Percentiles rank a stretch among this genome's conserved stretches.
phyloP scores from a whole-genome alignment of 129 eudicot species.

The Dittrichia graveolens region DNA sequence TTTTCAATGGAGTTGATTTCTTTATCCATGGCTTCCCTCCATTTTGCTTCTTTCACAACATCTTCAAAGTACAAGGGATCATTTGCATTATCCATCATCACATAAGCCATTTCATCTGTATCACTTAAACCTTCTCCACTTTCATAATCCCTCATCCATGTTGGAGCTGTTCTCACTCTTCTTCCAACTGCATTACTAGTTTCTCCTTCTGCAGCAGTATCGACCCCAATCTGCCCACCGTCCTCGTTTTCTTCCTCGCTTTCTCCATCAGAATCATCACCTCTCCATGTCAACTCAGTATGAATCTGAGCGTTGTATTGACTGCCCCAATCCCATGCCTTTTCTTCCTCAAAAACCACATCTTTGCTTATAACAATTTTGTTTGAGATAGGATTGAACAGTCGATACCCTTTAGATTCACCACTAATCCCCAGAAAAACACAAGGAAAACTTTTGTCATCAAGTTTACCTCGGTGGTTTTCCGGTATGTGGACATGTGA shows the following conservation, averaged over 20 bases:
- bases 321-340: neutral
- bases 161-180: no score
- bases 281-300: no score
- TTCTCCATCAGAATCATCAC: neutral
- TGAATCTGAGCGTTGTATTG: no score
- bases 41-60: neutral
- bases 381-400: neutral
- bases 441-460: neutral
- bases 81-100: accelerated
- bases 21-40: neutral
- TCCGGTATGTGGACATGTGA: neutral
- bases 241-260: no score
- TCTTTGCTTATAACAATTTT: neutral
- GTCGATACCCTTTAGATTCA: neutral
- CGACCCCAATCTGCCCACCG: no score
- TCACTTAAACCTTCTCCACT: neutral
- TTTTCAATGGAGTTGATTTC: neutral
- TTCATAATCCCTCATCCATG: no score
- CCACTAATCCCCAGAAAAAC: neutral
- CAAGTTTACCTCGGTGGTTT: neutral
- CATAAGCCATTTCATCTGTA: neutral
- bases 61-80: neutral
- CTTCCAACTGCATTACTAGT: no score
- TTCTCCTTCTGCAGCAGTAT: no score
- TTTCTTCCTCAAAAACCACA: no score